These are phyloP conservation scores for Pythium coloratum DNA, from an alignment of 352 stramenopile genomes.

Conservation along the genomic window DNA sequence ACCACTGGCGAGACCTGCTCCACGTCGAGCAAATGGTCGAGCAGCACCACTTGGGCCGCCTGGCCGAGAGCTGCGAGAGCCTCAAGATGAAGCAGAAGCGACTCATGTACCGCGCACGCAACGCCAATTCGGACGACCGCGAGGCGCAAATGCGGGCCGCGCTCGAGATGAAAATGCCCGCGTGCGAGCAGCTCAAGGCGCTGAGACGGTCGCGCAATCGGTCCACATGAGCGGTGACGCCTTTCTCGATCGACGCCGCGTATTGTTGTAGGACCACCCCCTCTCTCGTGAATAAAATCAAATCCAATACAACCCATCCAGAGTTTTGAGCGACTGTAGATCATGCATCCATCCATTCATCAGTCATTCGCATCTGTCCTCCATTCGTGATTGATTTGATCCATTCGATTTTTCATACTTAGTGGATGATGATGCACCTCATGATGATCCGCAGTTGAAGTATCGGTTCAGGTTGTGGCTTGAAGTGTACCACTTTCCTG, in stretches of 20 bases:
- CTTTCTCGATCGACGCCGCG: not conserved
- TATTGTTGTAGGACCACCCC: not conserved
- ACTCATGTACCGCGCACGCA: slow-evolving; percentile 85
- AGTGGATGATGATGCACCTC: not conserved
- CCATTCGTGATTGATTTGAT: not conserved
- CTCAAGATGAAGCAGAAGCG: slow-evolving; percentile 85
- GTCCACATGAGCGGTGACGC: slow-evolving; percentile 20
- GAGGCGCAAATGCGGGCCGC: slow-evolving; percentile 77
- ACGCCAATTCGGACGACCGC: slow-evolving; percentile 71
- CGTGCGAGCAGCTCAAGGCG: slow-evolving; percentile 75
- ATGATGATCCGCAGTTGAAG: not conserved
- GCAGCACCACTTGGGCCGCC: slow-evolving; percentile 67
- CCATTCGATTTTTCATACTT: not conserved
- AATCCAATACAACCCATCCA: slow-evolving; percentile 2
- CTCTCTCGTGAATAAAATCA: not conserved
- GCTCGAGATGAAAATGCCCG: slow-evolving; percentile 82
- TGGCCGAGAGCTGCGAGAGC: slow-evolving; percentile 80
- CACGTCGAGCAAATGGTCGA: slow-evolving; percentile 88
- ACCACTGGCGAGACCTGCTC: slow-evolving; percentile 79
- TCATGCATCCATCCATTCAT: not conserved
- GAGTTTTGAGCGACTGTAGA: not conserved
- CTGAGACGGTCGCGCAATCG: slow-evolving; percentile 66
- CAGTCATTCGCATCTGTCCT: not conserved
- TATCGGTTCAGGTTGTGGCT: not conserved
- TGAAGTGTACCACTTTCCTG: slow-evolving; percentile 22